These are phyloP conservation scores for Mycena vulgaris DNA, from an alignment of 768 basidiomycete species.

Conservation along the genomic window DNA sequence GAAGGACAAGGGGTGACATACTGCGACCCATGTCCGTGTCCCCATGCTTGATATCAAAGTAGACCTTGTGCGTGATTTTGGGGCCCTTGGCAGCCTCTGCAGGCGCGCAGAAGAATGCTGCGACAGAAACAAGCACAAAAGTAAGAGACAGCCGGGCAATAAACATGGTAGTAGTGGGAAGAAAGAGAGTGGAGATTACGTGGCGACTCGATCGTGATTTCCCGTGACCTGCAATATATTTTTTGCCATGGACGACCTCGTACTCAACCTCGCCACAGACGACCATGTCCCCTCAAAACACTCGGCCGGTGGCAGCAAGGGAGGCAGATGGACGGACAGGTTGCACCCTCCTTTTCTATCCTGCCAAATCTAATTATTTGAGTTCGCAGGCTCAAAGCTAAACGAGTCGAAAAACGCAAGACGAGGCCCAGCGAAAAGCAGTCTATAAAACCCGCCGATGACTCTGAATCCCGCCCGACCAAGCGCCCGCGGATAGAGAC, in stretches of 20 bases:
- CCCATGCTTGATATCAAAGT: constrained; percentile 96
- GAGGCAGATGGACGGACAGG: constrained; percentile 87
- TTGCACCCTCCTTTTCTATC: constrained; percentile 42
- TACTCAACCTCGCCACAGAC: constrained; percentile 78
- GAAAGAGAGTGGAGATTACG: constrained; percentile 32
- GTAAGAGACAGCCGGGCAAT: constrained; percentile 72
- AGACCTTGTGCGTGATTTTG: constrained; percentile 92
- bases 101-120: constrained; percentile 79
- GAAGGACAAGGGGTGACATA: constrained; percentile 51
- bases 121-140: constrained; percentile 74
- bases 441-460: constrained; percentile 42
- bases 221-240: background rate
- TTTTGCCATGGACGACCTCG: constrained; percentile 65
- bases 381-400: constrained; percentile 76
- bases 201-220: constrained; percentile 32
- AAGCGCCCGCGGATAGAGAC: constrained; percentile 63
- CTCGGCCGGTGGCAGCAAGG: constrained; percentile 47
- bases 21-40: constrained; percentile 88
- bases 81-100: constrained; percentile 91
- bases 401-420: constrained; percentile 78
- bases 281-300: constrained; percentile 44
- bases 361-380: constrained; percentile 37
- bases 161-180: constrained; percentile 65
- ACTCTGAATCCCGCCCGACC: constrained; percentile 51
- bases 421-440: constrained; percentile 52